These are phyloP conservation scores for Tetrahymena malaccensis DNA, from an alignment of 73 alveolate species.

Conservation along the genomic window DNA sequence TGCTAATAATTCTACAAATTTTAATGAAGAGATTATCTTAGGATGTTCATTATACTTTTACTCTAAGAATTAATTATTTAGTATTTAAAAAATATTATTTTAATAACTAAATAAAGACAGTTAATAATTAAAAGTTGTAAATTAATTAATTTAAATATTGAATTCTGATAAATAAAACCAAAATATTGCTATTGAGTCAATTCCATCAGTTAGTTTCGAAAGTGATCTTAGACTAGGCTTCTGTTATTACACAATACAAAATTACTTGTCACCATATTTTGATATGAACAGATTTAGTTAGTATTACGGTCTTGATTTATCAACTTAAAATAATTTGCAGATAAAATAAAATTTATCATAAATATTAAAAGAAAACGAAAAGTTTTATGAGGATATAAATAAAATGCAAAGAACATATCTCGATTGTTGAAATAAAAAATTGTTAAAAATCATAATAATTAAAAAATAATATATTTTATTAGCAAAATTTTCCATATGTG, in stretches of 20 bases:
- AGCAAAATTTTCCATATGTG: no score
- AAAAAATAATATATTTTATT: no score
- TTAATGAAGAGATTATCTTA: background rate
- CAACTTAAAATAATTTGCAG: no score
- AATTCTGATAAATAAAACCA: background rate
- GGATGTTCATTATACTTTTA: background rate
- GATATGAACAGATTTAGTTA: no score
- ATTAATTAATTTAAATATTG: background rate
- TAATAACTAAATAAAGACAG: background rate
- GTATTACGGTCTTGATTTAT: background rate
- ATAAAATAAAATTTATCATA: background rate
- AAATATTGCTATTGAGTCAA: no score
- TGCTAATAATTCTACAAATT: background rate
- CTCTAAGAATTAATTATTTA: background rate
- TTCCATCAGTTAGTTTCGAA: no score
- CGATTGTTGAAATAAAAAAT: background rate
- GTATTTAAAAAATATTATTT: background rate
- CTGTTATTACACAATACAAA: background rate
- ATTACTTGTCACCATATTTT: no score
- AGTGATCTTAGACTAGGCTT: background rate
- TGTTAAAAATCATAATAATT: no score
- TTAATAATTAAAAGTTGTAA: background rate
- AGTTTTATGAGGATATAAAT: background rate
- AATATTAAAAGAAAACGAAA: background rate
- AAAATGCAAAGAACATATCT: no score